Evolutionary conservation across 805 yeast genomes (phyloP), one percentile per base, ranked within the genome.

Genomic region (Myxozyma geophila): DNA sequence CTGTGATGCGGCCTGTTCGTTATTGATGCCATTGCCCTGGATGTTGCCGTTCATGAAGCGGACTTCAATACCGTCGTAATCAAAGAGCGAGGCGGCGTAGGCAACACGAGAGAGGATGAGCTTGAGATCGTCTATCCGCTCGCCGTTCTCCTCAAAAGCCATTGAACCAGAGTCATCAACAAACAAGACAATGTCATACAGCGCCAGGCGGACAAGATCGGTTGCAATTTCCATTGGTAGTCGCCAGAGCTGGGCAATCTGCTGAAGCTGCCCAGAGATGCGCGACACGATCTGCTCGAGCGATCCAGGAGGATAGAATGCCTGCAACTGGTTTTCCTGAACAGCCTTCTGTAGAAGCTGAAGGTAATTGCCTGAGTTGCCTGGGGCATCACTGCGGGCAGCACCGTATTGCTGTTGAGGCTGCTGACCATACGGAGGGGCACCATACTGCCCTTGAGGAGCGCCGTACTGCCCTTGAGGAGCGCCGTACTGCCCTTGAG

Each of bases 91-190:
- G 9, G 72, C 73, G n/a, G 73, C 75, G 54, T 66, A 72, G 9
- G 74, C 73, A 15, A 67, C 67, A n/a, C 74, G 58, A 41, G 66
- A 56, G 48, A 73, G 60, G 37, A 73, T 73, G 49, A 72, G 60
- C 67, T 74, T 71, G 52, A 73, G 65, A 54, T 73, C 76, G 47
- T 71, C 74, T 49, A 74, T 71, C 50, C 76, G 70, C 60, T 72
- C 73, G 5, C 76, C 76, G 61, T 69, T 70, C 64, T 73, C 75
- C 60, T 72, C 75, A 56, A 72, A 70, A 4, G 73, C 69, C 76
- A 73, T 74, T 39, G 76, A 73, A 19, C 75, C 75, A 13, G 76
- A 74, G 54, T 73, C 76, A 55, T 73, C 76, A 36, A 70, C 68
- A 54, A 64, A 73, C 10, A 73, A 54, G 13, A 73, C 73, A 53